Base-by-base conservation (phyloP, 768 basidiomycete genomes). In the Inosperma sp. region DNA sequence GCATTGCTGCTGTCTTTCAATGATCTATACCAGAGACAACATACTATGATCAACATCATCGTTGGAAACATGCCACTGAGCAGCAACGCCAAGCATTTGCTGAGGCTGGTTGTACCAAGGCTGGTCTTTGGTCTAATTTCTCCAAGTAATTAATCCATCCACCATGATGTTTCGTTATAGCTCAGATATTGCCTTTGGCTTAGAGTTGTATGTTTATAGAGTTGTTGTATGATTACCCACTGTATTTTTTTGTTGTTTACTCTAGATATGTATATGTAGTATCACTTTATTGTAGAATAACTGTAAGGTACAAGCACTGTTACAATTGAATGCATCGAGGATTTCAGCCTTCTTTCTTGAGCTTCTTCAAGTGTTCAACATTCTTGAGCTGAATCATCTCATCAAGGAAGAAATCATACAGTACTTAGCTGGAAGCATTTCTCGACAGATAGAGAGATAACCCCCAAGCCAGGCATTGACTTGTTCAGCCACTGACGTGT, bases 401-500 rank as follows among this genome's bases (percentile, higher is more conserved):
- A 51, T 72, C 66, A 1, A 73, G 51, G 42, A 71, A 72, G 25
- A 71, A 71, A 33, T 69, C 56, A 21, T 62, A 70, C 37, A n/a
- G n/a, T n/a, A 69, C 35, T 59, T 57, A 0, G 56, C 55, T 0
- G 59, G 53, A 0, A 57, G 13, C 70, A 73, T 73, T 48, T 71
- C 68, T 1, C 61, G 29, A 10, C 58, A 58, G 1, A 71, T 70
- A 0, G 66, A 39, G 5, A 65, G 62, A 39, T 68, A 71, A 4
- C 67, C 62, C 2, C 64, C 64, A 3, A 70, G 47, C 71, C 71
- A 72, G 4, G 59, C 62, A 49, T 72, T 72, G 3, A 58, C 54
- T 52, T 69, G 67, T 54, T 72, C 70, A 7, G 68, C 67, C 2
- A 64, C 48, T 12, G 55, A 62, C 0, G 59, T 50, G 23, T 62